These are phyloP conservation scores for Fusarium concolor DNA, from an alignment of 2,329 filamentous ascomycete genomes.

Conservation along the genomic window DNA sequence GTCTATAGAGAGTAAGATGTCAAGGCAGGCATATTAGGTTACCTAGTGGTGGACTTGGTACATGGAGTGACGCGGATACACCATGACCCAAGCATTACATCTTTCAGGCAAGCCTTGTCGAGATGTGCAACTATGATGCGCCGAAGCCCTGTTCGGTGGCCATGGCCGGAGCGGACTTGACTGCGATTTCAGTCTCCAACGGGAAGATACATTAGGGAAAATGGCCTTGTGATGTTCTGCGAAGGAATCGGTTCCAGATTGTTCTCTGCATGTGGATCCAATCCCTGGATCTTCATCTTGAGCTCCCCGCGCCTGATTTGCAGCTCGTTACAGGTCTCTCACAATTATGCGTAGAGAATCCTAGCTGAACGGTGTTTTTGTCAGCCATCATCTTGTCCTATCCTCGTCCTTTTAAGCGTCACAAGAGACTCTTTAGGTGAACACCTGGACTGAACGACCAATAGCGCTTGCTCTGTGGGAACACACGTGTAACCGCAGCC, in stretches of 20 bases:
- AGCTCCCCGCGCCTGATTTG: slow-evolving; percentile 16
- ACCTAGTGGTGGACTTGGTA: slow-evolving; percentile 22
- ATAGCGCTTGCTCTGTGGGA: slow-evolving; percentile 30
- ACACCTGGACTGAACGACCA: slow-evolving; percentile 27
- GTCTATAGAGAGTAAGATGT: slow-evolving; percentile 11
- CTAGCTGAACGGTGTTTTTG: slow-evolving; percentile 31
- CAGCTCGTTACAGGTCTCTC: slow-evolving; percentile 34
- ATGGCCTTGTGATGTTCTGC: slow-evolving; percentile 40
- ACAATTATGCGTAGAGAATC: slow-evolving; percentile 10
- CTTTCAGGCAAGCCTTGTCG: slow-evolving; percentile 38
- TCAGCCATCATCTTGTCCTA: slow-evolving; percentile 16
- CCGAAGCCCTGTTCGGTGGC: slow-evolving; percentile 11
- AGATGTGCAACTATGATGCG: slow-evolving; percentile 37
- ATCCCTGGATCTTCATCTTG: slow-evolving; percentile 31
- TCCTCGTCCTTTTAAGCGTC: slow-evolving; percentile 20
- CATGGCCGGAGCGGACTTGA: slow-evolving; percentile 20
- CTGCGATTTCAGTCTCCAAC: slow-evolving; percentile 33
- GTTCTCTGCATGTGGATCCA: slow-evolving; percentile 30
- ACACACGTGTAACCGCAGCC: slow-evolving; percentile 28
- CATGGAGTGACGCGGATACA: slow-evolving; percentile 35
- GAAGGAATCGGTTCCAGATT: slow-evolving; percentile 27
- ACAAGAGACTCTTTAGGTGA: slow-evolving; percentile 24
- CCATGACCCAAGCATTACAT: slow-evolving; percentile 33
- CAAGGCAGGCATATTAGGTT: slow-evolving; percentile 11
- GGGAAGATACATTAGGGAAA: slow-evolving; percentile 42